These are phyloP conservation scores for Neurospora sp. DNA, from an alignment of 495 filamentous ascomycete genomes.

Conservation along the genomic window DNA sequence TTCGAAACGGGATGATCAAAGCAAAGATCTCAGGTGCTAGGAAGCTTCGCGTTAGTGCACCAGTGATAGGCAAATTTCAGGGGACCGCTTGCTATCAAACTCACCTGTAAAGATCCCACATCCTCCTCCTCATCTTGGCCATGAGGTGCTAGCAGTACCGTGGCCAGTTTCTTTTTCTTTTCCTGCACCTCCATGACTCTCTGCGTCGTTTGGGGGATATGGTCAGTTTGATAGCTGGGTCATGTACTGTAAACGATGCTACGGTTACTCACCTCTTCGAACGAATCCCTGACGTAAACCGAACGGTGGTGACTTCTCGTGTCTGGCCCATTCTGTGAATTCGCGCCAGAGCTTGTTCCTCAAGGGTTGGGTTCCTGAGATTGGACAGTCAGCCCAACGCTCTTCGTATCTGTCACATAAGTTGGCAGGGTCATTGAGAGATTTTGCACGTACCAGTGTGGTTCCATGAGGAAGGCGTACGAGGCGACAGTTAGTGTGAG, in stretches of 20 bases:
- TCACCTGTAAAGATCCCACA: neutral
- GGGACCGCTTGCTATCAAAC: neutral
- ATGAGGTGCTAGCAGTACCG: neutral
- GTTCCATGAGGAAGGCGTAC: constrained; percentile 33
- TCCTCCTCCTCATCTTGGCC: neutral
- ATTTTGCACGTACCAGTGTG: constrained; percentile 19
- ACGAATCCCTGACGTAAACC: constrained; percentile 24
- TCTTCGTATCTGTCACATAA: neutral
- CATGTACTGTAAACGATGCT: too few relatives aligned
- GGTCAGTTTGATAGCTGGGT: neutral
- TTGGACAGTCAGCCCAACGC: neutral
- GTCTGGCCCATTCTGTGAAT: constrained; percentile 30
- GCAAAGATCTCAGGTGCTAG: neutral
- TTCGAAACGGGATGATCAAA: neutral
- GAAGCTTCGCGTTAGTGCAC: neutral
- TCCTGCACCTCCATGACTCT: neutral
- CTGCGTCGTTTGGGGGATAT: neutral
- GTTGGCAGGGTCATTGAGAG: too few relatives aligned
- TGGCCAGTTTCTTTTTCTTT: neutral
- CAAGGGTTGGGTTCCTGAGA: constrained; percentile 29
- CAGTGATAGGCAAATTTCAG: neutral
- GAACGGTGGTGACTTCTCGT: constrained; percentile 29
- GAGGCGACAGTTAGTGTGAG: constrained; percentile 29
- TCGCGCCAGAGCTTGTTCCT: constrained; percentile 32
- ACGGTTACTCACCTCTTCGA: constrained; percentile 22